Conservation (phyloP, 2,329 filamentous ascomycete species). For the Fusarium sp. region DNA sequence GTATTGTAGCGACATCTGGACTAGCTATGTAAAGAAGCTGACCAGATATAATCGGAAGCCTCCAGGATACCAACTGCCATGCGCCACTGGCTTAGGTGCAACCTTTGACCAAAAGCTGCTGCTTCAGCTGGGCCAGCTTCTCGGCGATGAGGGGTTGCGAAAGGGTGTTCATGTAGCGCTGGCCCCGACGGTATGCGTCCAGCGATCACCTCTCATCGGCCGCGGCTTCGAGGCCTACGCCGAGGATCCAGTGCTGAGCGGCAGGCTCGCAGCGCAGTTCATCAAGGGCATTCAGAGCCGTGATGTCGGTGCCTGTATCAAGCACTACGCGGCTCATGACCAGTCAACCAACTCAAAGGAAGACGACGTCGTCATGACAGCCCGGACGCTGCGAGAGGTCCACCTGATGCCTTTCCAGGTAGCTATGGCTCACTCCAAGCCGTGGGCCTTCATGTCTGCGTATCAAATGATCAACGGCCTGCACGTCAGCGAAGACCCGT, state of each 20-base stretch:
- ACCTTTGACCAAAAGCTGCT: constrained; percentile 59
- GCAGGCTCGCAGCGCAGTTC: constrained; percentile 46
- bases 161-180: too few relatives aligned
- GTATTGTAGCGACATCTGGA: constrained; percentile 1
- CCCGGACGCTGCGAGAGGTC: constrained; percentile 30
- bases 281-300: constrained; percentile 52
- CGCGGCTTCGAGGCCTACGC: constrained; percentile 55
- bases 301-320: constrained; percentile 53
- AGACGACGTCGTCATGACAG: constrained; percentile 18
- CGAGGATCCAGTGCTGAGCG: constrained; percentile 55
- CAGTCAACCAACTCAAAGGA: constrained; percentile 37
- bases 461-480: constrained; percentile 55
- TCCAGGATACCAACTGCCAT: constrained; percentile 42
- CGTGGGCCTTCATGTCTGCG: constrained; percentile 48
- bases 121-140: too few relatives aligned
- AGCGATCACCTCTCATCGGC: constrained; percentile 54
- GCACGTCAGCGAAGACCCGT: constrained; percentile 37
- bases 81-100: constrained; percentile 69
- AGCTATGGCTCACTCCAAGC: constrained; percentile 48
- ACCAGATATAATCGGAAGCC: too few relatives aligned
- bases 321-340: constrained; percentile 57
- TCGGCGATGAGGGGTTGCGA: too few relatives aligned
- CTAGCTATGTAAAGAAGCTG: too few relatives aligned
- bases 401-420: constrained; percentile 53
- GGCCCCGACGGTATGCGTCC: constrained; percentile 50